Evolutionary conservation across 2,329 filamentous ascomycete species (phyloP), one percentile per base, ranked within the genome.

Genomic region (Paecilomyces variotii): DNA sequence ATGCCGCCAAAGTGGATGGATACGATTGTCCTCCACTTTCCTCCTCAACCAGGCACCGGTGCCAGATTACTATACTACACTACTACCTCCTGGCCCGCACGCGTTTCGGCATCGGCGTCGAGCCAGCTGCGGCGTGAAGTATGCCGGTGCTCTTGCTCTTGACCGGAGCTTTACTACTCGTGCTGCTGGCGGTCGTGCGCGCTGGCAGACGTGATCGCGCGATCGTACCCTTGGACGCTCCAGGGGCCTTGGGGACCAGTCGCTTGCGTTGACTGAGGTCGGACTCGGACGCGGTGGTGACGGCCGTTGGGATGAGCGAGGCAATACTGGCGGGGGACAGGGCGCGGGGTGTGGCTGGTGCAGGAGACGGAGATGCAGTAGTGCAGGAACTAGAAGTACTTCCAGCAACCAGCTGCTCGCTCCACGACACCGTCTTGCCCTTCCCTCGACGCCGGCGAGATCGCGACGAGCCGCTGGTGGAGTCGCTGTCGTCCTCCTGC

Each of bases 401-500:
- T 19, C 19, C 19, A 19, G 19, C 19, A 19, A 52, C 50, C 2
- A 52, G 25, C 10, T 14, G 50, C 50, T 52, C 50, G 50, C 24
- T 52, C 50, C 50, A 52, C 50, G 25, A 52, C 25, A 52, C 50
- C 50, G 4, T 54, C 45, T 10, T 58, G 54, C 34, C 60, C 56
- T 26, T 19, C 52, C 2, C 60, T 34, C 24, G 32, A 14, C 12
- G 9, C 26, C 45, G 34, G 10, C n/a, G 12, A 50, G 9, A 14
- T 19, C 28, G 39, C 55, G 26, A 14, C 39, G 45, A n/a, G 53
- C 56, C n/a, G 19, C 3, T 7, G 24, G 30, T 6, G 32, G 28
- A 25, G 50, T 25, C 14, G 56, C 7, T 26, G 52, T 51, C 26
- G 7, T 60, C 52, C 49, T 54, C 50, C 53, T 61, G 60, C 34